A percentile compares a stretch with the other conserved stretches of the same genome.
These are phyloP conservation scores for Tephrocybe sp. DNA, from an alignment of 768 basidiomycete genomes.

Conservation along the genomic window DNA sequence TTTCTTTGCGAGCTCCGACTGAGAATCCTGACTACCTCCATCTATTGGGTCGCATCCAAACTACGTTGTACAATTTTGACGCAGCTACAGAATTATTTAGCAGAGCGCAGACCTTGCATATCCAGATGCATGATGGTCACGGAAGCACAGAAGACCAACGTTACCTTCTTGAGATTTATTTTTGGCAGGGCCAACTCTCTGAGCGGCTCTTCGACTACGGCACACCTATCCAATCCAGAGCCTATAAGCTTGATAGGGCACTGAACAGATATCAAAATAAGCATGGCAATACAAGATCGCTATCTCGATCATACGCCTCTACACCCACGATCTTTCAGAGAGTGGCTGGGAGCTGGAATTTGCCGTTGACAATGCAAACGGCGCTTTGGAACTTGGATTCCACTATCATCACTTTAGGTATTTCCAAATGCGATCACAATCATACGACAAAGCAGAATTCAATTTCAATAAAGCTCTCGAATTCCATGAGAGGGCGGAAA, in stretches of 20 bases:
- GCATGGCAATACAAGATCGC: background rate
- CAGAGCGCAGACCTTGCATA: conserved; percentile 16
- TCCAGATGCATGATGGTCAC: conserved; percentile 13
- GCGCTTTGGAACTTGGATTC: conserved; percentile 18
- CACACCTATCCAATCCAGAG: too few relatives aligned
- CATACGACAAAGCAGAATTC: conserved; percentile 13
- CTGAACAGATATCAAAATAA: background rate
- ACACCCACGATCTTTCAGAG: background rate
- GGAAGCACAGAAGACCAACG: conserved; percentile 21
- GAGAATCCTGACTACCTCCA: conserved; percentile 26
- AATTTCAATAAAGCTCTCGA: conserved; percentile 11
- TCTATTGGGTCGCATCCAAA: conserved; percentile 21
- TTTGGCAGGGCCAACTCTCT: conserved; percentile 10
- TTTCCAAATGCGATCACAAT: conserved; percentile 8
- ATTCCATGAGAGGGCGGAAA: conserved; percentile 14
- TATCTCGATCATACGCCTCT: conserved; percentile 9
- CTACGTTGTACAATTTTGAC: conserved; percentile 19
- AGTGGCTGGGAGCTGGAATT: background rate
- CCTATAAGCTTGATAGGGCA: background rate
- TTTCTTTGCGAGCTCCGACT: conserved; percentile 19
- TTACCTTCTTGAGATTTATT: conserved; percentile 15
- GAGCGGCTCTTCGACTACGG: background rate
- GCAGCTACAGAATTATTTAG: conserved; percentile 15
- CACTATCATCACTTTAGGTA: conserved; percentile 18
- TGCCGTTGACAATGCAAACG: background rate